These are phyloP conservation scores for Colletotrichum lini DNA, from an alignment of 2,329 filamentous ascomycete species.

Conservation along the genomic window DNA sequence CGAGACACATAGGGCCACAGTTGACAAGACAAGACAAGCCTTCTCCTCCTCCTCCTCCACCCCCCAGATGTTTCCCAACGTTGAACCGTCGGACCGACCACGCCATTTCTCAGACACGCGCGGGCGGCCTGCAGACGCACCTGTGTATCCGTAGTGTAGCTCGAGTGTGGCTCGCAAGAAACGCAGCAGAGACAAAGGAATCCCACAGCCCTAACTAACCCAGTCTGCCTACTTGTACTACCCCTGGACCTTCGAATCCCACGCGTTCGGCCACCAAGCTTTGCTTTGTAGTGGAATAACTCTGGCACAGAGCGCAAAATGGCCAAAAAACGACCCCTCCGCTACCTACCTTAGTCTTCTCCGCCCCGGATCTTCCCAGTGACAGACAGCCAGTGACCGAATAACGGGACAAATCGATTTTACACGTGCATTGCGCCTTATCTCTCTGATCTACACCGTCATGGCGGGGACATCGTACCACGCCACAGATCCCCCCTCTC, in stretches of 20 bases:
- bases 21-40: too few relatives aligned
- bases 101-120: slow-evolving; percentile 11
- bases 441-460: slow-evolving; percentile 33
- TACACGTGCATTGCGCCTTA: slow-evolving; percentile 41
- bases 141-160: not conserved
- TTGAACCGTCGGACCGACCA: slow-evolving; percentile 13
- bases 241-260: slow-evolving; percentile 8
- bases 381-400: slow-evolving; percentile 7
- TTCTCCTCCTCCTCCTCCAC: not conserved
- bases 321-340: slow-evolving; percentile 5
- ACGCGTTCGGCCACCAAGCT: slow-evolving; percentile 27
- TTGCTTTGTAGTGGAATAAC: too few relatives aligned
- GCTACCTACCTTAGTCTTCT: not conserved
- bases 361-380: not conserved
- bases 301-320: not conserved
- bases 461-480: slow-evolving; percentile 34
- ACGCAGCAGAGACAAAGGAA: not conserved
- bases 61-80: slow-evolving; percentile 13
- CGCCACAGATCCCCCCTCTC: too few relatives aligned
- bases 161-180: not conserved
- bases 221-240: too few relatives aligned
- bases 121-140: not conserved
- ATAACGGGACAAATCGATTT: slow-evolving; percentile 39
- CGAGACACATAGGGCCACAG: not conserved
- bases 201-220: slow-evolving; percentile 1